Conservation (phyloP, 2,329 filamentous ascomycete genomes). For the Elsinoe necatrix region DNA sequence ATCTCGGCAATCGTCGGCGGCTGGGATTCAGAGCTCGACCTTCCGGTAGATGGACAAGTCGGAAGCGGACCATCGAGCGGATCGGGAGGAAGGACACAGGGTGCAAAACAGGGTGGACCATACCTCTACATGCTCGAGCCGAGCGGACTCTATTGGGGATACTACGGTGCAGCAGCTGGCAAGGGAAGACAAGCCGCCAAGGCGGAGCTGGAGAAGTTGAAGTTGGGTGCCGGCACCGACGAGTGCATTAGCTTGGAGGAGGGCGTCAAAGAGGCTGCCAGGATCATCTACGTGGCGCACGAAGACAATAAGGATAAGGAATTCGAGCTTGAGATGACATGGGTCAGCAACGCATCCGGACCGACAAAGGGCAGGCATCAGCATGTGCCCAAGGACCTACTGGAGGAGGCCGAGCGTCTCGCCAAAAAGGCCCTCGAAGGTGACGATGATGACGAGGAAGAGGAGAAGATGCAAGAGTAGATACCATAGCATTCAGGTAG, state of each 20-base stretch:
- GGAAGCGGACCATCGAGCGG: conserved; percentile 70
- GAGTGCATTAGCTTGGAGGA: conserved; percentile 71
- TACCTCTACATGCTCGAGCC: conserved; percentile 99
- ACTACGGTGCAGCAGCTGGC: conserved; percentile 94
- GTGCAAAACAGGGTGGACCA: conserved; percentile 75
- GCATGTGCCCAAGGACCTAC: conserved; percentile 83
- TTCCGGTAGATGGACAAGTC: conserved; percentile 82
- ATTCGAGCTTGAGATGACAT: conserved; percentile 98
- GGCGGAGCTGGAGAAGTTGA: conserved; percentile 95
- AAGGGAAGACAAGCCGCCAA: conserved; percentile 96
- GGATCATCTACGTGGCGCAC: conserved; percentile 95
- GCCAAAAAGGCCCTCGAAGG: conserved; percentile 84
- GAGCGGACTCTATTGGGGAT: conserved; percentile 95
- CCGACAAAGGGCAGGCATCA: conserved; percentile 89
- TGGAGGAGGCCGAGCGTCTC: conserved; percentile 84
- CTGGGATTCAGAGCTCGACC: conserved; percentile 81
- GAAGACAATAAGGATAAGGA: conserved; percentile 99
- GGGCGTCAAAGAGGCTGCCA: conserved; percentile 89
- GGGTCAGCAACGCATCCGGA: conserved; percentile 78
- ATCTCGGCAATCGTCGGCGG: conserved; percentile 91
- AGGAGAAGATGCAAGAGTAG: conserved; percentile 89
- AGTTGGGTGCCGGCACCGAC: conserved; percentile 54
- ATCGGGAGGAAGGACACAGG: conserved; percentile 70
- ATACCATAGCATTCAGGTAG: not conserved
- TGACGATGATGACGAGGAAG: conserved; percentile 75